Evolutionary conservation across 305 asterid species (phyloP).

Genomic region (Rubia tinctorum): DNA sequence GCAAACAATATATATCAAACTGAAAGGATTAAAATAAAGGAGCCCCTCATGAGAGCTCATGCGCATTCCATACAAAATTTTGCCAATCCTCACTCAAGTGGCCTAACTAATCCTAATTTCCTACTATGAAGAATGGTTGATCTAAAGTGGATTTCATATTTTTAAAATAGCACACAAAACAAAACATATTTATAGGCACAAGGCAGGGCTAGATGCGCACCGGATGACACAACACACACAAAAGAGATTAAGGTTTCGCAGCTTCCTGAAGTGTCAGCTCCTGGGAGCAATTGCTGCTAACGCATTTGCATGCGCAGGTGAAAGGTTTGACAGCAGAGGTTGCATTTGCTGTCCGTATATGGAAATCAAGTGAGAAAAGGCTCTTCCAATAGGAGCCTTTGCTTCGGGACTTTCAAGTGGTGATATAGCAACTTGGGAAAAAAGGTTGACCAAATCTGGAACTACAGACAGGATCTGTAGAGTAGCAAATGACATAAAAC

Average conservation of each 20-base stretch:
- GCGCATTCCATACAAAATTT: neutral
- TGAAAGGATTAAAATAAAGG: neutral
- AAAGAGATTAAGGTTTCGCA: neutral
- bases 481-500: conserved; percentile 1
- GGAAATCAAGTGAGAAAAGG: conserved; percentile 86
- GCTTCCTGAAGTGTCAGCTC: conserved; percentile 43
- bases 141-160: conserved; percentile 4
- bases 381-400: conserved; percentile 79
- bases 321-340: conserved; percentile 79
- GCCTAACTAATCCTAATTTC: neutral
- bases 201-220: conserved; percentile 23
- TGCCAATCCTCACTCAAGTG: conserved; percentile 10
- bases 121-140: conserved; percentile 3
- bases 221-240: neutral
- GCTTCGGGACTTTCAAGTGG: conserved; percentile 85
- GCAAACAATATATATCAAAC: neutral
- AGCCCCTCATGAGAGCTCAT: neutral
- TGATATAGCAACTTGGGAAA: conserved; percentile 85
- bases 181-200: conserved; percentile 23
- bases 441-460: conserved; percentile 84
- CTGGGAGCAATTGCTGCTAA: conserved; percentile 78
- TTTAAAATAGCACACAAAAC: conserved; percentile 10
- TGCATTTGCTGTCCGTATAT: conserved; percentile 91
- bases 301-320: conserved; percentile 88
- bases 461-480: conserved; percentile 71